These are phyloP conservation scores for Trypanosoma conorhini DNA, from an alignment of 208 protist species.

Conservation along the genomic window DNA sequence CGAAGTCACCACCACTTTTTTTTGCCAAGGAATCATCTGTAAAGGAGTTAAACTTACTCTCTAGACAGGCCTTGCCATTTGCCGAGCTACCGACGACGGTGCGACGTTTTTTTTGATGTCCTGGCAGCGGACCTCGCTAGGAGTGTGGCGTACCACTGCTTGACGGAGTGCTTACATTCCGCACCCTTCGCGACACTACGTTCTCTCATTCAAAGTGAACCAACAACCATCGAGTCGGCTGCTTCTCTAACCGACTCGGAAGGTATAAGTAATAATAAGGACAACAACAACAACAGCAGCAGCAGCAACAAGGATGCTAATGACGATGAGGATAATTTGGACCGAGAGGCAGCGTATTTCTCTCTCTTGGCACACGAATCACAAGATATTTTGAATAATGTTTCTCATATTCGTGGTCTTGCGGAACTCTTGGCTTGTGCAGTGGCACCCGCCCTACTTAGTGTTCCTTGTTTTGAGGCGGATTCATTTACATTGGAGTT, in stretches of 20 bases:
- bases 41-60: slow-evolving; percentile 8
- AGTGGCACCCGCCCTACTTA: slow-evolving; percentile 65
- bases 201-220: slow-evolving; percentile 1
- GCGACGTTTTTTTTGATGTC: slow-evolving; percentile 21
- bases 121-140: slow-evolving; percentile 11
- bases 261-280: neutral
- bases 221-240: neutral
- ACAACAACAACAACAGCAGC: neutral
- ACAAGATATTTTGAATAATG: slow-evolving; percentile 4
- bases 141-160: slow-evolving; percentile 16
- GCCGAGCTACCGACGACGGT: slow-evolving; percentile 13
- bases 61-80: slow-evolving; percentile 16
- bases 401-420: slow-evolving; percentile 31
- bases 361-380: slow-evolving; percentile 21
- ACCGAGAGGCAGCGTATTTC: slow-evolving; percentile 11
- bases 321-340: slow-evolving; percentile 15
- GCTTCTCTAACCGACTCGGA: neutral
- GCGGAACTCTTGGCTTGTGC: slow-evolving; percentile 44
- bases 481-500: slow-evolving; percentile 70
- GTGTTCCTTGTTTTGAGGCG: slow-evolving; percentile 43
- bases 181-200: slow-evolving; percentile 19
- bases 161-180: slow-evolving; percentile 21
- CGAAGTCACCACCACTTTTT: slow-evolving; percentile 5
- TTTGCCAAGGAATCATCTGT: slow-evolving; percentile 17
- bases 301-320: neutral